Percentiles rank a stretch among this genome's conserved stretches.
Evolutionary conservation across 2,329 filamentous ascomycete species (phyloP).

Genomic region (Alternaria triticina): DNA sequence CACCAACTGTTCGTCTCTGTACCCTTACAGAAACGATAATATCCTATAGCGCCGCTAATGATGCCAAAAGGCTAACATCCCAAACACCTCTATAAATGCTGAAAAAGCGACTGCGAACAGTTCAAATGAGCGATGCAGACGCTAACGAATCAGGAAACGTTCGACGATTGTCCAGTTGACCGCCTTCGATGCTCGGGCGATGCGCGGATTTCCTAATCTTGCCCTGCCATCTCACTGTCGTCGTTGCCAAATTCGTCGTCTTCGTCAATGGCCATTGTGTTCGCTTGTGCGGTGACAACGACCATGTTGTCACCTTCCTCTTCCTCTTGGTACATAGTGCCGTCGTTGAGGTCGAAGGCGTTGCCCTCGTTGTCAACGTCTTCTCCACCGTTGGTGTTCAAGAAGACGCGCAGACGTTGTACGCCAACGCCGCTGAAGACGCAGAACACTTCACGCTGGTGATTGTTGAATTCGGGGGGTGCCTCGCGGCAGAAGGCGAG

Average conservation of each 20-base stretch:
- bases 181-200: neutral
- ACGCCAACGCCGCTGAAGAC: conserved; percentile 94
- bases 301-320: conserved; percentile 45
- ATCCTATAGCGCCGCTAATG: conserved; percentile 18
- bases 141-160: neutral
- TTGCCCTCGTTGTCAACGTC: conserved; percentile 20
- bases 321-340: conserved; percentile 39
- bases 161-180: neutral
- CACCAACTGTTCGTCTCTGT: conserved; percentile 8
- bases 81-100: conserved; percentile 24
- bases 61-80: conserved; percentile 5
- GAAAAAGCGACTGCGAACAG: neutral
- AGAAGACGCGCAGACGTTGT: conserved; percentile 73
- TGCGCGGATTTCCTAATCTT: conserved; percentile 20
- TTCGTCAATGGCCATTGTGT: conserved; percentile 50
- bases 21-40: conserved; percentile 1
- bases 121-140: neutral
- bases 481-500: conserved; percentile 85
- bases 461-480: conserved; percentile 91
- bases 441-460: conserved; percentile 94
- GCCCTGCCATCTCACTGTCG: conserved; percentile 53
- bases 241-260: conserved; percentile 55
- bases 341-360: conserved; percentile 31
- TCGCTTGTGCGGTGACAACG: conserved; percentile 45
- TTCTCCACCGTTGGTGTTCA: conserved; percentile 62